Evolutionary conservation across 2,329 filamentous ascomycete species (phyloP), one percentile per base, ranked within the genome.

Genomic region (Thelonectria rubi): DNA sequence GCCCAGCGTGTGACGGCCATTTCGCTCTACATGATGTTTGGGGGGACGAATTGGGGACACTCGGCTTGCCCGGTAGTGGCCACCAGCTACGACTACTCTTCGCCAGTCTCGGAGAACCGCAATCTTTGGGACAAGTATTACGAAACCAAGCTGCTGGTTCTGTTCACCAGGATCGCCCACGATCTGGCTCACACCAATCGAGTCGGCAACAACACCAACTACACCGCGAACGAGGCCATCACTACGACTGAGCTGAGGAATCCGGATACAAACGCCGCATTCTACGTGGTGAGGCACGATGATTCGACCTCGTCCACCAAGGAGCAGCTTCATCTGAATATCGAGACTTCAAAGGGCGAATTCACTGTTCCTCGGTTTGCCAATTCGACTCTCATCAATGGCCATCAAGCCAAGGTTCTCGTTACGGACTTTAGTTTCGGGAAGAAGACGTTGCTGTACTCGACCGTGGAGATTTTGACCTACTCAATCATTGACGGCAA

Each of bases 21-120:
- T 56, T 87, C 82, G 30, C 73, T 90, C 2, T 90, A 90, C 70
- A 89, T 90, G 86, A 75, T 87, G 53, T 90, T 83, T 54, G 87
- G 87, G 4, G 87, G 87, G 2, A 89, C 87, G 0, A 88, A 85
- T 63, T 89, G 86, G 86, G 87, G 86, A 5, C 82, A 82, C 49
- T 75, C 87, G 30, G 83, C 85, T 12, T 81, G 82, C 4, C 85
- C 87, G 0, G 82, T 85, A 1, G 85, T 86, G 46, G 85, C 82
- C 1, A 85, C 83, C 3, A 87, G 84, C 32, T 89, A 89, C 65
- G 87, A 89, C 70, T 89, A 89, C 70, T 86, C 83, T 5, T 83
- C 85, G 4, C 86, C 87, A 0, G 86, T 89, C 15, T 84, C 83
- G 1, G 86, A 88, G 69, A 84, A 84, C 66, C 80, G 87, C 12